phyloP scores from a whole-genome alignment of 805 yeast species.

The Ogataea nitratoaversa region DNA sequence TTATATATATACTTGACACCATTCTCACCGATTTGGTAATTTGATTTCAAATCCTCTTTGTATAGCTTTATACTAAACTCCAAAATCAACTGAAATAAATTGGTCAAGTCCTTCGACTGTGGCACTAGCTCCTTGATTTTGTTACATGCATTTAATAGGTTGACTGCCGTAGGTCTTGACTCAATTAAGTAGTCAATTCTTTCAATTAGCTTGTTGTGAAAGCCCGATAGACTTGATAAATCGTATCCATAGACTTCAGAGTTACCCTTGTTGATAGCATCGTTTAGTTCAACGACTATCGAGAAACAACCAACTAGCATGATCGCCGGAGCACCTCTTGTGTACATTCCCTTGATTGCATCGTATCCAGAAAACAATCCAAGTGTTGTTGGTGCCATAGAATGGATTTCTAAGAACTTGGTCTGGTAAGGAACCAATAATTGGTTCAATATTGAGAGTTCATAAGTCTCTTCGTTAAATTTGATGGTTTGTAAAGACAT shows the following conservation, averaged over 20 bases:
- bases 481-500: conserved; percentile 61
- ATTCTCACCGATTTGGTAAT: conserved; percentile 70
- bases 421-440: conserved; percentile 76
- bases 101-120: conserved; percentile 13
- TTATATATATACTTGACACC: conserved; percentile 68
- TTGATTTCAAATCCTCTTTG: conserved; percentile 75
- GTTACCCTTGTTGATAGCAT: conserved; percentile 26
- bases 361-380: conserved; percentile 59
- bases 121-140: conserved; percentile 37
- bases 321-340: conserved; percentile 97
- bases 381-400: conserved; percentile 57
- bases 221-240: conserved; percentile 14
- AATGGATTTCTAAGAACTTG: conserved; percentile 54
- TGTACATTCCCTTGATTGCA: conserved; percentile 89
- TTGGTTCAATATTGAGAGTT: conserved; percentile 73
- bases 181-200: conserved; percentile 63
- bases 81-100: conserved; percentile 32
- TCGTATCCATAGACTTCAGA: conserved; percentile 26
- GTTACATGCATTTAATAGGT: conserved; percentile 69
- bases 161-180: conserved; percentile 95
- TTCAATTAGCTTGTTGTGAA: conserved; percentile 35
- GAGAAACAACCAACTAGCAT: conserved; percentile 91
- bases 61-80: conserved; percentile 52
- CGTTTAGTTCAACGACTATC: conserved; percentile 64
- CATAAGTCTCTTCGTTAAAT: conserved; percentile 44